Evolutionary conservation across 2,329 filamentous ascomycete genomes (phyloP), one percentile per base, ranked within the genome.

Genomic region (Nigrograna mackinnonii): DNA sequence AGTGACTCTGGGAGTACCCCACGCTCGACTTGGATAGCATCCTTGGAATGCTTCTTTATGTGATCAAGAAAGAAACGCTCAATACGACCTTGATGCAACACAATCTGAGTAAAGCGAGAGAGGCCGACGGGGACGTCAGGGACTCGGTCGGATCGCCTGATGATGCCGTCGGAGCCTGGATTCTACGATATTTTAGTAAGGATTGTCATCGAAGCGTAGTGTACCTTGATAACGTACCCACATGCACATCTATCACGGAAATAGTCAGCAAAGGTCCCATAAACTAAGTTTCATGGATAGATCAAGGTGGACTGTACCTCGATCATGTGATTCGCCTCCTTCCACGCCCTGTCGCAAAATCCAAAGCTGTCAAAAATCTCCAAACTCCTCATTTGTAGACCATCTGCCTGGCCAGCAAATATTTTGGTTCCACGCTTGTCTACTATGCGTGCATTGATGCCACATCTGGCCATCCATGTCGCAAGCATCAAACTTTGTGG

Each of bases 1-100:
- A 87, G 67, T 0, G 69, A 68, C 28, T 78, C 74, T 0, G 84
- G 83, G 6, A 86, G 63, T 2, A 85, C 76, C 0, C 77, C 79
- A 4, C 83, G 74, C 52, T 87, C 84, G 6, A 68, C 62, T 6
- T 49, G 49, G 11, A 88, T 74, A 4, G 62, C 57, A 35, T 84
- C 76, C 13, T 78, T 75, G 3, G 76, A 78, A 53, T 79, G 64
- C 39, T 79, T 69, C 48, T 76, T 74, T 38, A 86, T 79, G 34
- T 78, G 76, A 47, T 86, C 82, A 0, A 85, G 70, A 52, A 87
- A 83, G 59, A 84, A 85, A 1, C 77, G 72, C 58, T 89, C 86
- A 46, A 89, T 82, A 1, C 85, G 79, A 3, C 85, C 86, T 66
- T 90, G 86, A 52, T 88, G 85, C 28, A 91, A 64, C 4, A 87